Base-by-base conservation (phyloP, 805 yeast species). In the Kodamaea fukazawae region DNA sequence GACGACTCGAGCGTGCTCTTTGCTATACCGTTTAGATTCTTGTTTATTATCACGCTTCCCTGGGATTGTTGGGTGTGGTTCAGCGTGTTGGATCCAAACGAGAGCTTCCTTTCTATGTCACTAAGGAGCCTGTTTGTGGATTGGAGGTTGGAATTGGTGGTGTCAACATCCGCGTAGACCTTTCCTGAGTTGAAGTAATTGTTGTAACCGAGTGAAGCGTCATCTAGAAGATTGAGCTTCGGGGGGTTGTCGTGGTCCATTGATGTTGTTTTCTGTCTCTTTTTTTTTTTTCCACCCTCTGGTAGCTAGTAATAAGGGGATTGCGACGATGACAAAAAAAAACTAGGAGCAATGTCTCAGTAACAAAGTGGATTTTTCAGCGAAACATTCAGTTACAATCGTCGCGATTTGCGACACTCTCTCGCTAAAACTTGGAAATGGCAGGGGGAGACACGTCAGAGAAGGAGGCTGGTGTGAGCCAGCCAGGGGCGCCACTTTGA, bases 81-180 rank as follows among this genome's bases (percentile, higher is more conserved):
- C 44, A 58, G 56, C 12, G 65, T 46, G 13, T 57, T 42, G 42
- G 64, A 61, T 5, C 49, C 48, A n/a, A 55, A 47, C 25, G 62
- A 53, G 36, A 65, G 55, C 44, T 63, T 62, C n/a, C 68, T 53
- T 46, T 65, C 70, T 36, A 64, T 47, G 38, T 61, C 65, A 18
- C 51, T 48, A 28, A 62, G 53, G 11, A 53, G 48, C 38, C 50
- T 43, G 46, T 62, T 62, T 27, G 67, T 58, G 38, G 26, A 12
- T 12, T 5, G 22, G 12, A 38, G 27, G 8, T 34, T 28, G 29
- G 18, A 14, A 28, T 30, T 29, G 22, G 31, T 26, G 14, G 23
- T 29, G 11, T 34, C 37, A 13, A 28, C 31, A 11, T 26, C 31
- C n/a, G 13, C 29, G 16, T 32, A 20, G 25, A 9, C 10, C 25